phyloP scores from a whole-genome alignment of 176 grass and related monocot species.

The Tuctoria greenei region DNA sequence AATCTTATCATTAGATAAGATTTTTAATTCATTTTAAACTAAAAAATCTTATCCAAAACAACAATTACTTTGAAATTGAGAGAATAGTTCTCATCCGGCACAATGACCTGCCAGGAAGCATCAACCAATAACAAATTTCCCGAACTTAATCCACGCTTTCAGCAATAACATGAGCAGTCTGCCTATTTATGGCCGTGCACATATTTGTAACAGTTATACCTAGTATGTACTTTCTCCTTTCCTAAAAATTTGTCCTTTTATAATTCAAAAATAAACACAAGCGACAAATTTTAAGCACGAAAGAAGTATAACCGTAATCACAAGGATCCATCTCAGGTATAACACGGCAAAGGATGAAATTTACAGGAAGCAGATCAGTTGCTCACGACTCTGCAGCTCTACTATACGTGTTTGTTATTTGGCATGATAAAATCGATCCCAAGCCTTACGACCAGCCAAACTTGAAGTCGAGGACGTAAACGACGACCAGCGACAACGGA shows the following conservation, averaged over 20 bases:
- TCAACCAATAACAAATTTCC: background rate
- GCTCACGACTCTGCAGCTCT: background rate
- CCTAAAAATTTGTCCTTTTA: no score
- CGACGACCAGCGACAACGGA: conserved; percentile 52
- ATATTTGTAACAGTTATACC: background rate
- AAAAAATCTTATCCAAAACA: no score
- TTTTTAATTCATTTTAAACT: no score
- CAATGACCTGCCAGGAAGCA: no score
- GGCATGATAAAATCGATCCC: background rate
- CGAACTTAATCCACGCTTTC: background rate
- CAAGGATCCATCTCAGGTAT: background rate
- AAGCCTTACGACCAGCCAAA: conserved; percentile 74
- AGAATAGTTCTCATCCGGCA: no score
- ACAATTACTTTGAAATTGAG: no score
- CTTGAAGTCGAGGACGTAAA: conserved; percentile 74
- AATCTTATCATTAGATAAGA: no score
- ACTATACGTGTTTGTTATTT: background rate
- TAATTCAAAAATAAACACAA: no score
- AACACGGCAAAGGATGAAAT: conserved; percentile 15
- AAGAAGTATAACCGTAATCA: background rate
- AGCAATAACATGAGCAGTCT: background rate
- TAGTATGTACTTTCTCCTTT: no score
- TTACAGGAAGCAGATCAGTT: conserved; percentile 7
- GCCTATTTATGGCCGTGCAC: background rate
- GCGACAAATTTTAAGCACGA: no score